A percentile compares a stretch with the other conserved stretches of the same genome.
Evolutionary conservation across 352 stramenopile species (phyloP).

Genomic region (Phytophthora sp.): DNA sequence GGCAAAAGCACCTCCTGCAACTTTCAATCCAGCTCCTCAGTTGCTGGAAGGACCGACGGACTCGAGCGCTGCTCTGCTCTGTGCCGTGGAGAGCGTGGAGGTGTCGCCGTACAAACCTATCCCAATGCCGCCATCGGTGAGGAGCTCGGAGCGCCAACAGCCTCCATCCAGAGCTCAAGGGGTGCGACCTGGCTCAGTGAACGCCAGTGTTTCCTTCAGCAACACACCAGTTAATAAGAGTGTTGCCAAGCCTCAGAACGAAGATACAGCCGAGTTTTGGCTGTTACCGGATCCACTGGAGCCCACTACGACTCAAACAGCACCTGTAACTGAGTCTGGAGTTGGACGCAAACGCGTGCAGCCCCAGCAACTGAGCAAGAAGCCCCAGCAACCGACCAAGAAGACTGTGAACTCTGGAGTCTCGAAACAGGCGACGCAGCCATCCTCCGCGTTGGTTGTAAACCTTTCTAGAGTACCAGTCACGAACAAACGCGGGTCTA

Average conservation of each 20-base stretch:
- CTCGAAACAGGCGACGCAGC: neutral
- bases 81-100: constrained; percentile 34
- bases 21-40: too few species aligned
- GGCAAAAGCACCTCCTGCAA: too few species aligned
- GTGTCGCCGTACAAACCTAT: constrained; percentile 31
- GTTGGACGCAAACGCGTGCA: neutral
- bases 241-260: neutral
- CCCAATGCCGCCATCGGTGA: constrained; percentile 12
- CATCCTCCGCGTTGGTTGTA: constrained; percentile 13
- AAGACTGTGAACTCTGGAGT: constrained; percentile 10
- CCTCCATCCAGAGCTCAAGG: constrained; percentile 1
- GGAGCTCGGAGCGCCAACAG: neutral
- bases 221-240: neutral
- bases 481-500: neutral
- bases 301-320: neutral
- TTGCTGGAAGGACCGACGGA: constrained; percentile 3
- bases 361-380: too few species aligned
- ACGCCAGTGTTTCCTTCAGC: constrained; percentile 11
- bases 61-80: constrained; percentile 18
- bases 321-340: neutral
- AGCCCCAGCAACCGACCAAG: constrained; percentile 1
- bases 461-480: too few species aligned
- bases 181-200: constrained; percentile 5
- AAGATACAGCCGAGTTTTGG: constrained; percentile 16
- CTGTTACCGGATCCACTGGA: constrained; percentile 1